Base-by-base conservation (phyloP, 768 basidiomycete species). In the Pulveroboletus sp. region DNA sequence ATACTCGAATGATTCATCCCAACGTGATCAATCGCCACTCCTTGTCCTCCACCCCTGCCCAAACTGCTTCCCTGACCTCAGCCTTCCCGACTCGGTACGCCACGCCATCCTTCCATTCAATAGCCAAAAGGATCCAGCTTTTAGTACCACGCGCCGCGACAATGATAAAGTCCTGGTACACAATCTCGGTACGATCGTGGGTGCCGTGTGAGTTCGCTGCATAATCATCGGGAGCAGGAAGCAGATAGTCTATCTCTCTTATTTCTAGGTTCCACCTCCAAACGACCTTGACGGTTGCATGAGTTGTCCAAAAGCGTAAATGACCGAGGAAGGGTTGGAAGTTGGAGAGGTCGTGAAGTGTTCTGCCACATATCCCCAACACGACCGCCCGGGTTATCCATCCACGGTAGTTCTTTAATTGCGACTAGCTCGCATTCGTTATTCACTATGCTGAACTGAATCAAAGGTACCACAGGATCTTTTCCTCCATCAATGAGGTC, bases 301-400 rank as follows among this genome's bases (percentile, higher is more conserved):
- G 4, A 23, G 47, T 49, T 5, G 58, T 60, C 58, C 58, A 59
- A 16, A 60, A 59, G 21, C 20, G 23, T 8, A 59, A 17, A 2
- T 43, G 58, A 8, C 58, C 58, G 2, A 47, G 32, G 7, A 13
- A 16, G 27, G 11, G 23, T 6, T 35, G 2, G 39, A 20, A 7
- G 9, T 7, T 27, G 38, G 6, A 35, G 12, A n/a, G 35, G 12
- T 9, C 9, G 8, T 0, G 32, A 21, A 1, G 31, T 17, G 7
- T 29, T 6, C 29, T 40, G 43, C 53, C 46, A 55, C 13, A 9
- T 8, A n/a, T 20, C 8, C 2, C 7, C 45, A 43, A 20, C 10
- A 1, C 4, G 2, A 32, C 32, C 36, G 1, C 10, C 17, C 5
- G 27, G 23, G 12, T 42, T 4, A 9, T 11, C 34, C 14, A 34